phyloP scores from a whole-genome alignment of 164 flowering plant species.

The Warburgia ugandensis region DNA sequence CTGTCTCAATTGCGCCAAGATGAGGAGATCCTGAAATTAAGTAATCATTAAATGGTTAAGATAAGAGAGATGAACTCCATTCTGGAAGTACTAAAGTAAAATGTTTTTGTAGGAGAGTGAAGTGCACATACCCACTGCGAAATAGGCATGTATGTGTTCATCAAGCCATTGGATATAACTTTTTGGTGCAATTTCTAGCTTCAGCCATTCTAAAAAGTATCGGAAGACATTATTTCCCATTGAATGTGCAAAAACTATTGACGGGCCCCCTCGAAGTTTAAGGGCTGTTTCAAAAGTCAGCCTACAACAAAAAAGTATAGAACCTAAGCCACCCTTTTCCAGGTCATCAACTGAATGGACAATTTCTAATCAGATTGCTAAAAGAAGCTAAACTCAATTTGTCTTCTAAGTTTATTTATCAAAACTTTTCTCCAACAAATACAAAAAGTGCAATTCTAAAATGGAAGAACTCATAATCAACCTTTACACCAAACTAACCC shows the following conservation, averaged over 20 bases:
- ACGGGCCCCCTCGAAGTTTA: slow-evolving; percentile 96
- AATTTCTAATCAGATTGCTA: no score
- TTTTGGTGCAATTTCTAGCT: slow-evolving; percentile 95
- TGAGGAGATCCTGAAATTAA: slow-evolving; percentile 69
- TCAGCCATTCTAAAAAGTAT: slow-evolving; percentile 96
- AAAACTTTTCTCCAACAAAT: no score
- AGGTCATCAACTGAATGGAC: no score
- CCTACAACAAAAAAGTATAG: slow-evolving; percentile 41
- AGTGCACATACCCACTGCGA: slow-evolving; percentile 80
- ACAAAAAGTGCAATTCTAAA: no score
- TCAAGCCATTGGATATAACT: slow-evolving; percentile 79
- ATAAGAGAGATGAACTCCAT: slow-evolving; percentile 6
- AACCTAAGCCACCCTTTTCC: background rate
- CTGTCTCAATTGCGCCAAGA: slow-evolving; percentile 75
- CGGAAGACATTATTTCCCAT: slow-evolving; percentile 93
- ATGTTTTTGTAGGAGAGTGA: background rate
- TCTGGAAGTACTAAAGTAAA: slow-evolving; percentile 5
- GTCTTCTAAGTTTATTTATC: no score
- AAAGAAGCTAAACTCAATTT: no score
- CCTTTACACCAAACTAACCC: no score
- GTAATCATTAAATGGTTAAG: slow-evolving; percentile 1
- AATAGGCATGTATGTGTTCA: slow-evolving; percentile 94
- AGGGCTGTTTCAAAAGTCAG: slow-evolving; percentile 91
- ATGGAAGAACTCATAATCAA: no score
- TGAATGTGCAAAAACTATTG: slow-evolving; percentile 94